Base-by-base conservation (phyloP, 192 early-diverging fungal genomes). In the Cetraspora pellucida region DNA sequence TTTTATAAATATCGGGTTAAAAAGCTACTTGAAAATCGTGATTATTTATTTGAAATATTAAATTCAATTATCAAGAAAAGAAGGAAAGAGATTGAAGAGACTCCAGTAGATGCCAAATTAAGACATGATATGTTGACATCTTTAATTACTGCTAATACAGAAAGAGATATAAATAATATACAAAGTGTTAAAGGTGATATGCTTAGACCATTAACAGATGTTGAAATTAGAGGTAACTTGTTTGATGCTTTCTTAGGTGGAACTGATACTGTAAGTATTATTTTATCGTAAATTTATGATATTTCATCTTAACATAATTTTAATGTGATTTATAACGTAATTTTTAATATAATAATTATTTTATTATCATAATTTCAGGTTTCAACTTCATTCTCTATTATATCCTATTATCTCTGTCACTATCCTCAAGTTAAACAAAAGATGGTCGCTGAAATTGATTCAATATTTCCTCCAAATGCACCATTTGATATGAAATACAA, bases 21-120 rank as follows among this genome's bases (percentile, higher is more conserved):
- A 14, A 31, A 45, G 10, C 1, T 17, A 2, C 17, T 74, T 25
- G 17, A 49, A 14, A 45, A 58, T 10, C 1, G 14, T 7, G 23
- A 37, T 25, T 45, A 46, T 58, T 61, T 74, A 1, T 17, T 61
- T 74, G 8, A 44, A 44, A 59, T 6, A n/a, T 17, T 74, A 0
- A 9, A 28, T 19, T n/a, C 10, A 25, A 60, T 74, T 23, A 74
- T 74, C 19, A 31, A 16, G 11, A 30, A 59, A 47, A n/a, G 44
- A 61, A 58, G 72, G 60, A 9, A 58, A 43, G 58, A 60, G 27
- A 74, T 74, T 45, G 72, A 58, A 44, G 44, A 74, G 11, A 25
- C 21, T 7, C 30, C 30, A 23, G 9, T 28, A 5, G 49, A 44
- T 21, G 10, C 57, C n/a, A 1, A 19, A 11, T 74, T 60, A 47